These are phyloP conservation scores for Termitomyces sp. DNA, from an alignment of 768 basidiomycete genomes.

Conservation along the genomic window DNA sequence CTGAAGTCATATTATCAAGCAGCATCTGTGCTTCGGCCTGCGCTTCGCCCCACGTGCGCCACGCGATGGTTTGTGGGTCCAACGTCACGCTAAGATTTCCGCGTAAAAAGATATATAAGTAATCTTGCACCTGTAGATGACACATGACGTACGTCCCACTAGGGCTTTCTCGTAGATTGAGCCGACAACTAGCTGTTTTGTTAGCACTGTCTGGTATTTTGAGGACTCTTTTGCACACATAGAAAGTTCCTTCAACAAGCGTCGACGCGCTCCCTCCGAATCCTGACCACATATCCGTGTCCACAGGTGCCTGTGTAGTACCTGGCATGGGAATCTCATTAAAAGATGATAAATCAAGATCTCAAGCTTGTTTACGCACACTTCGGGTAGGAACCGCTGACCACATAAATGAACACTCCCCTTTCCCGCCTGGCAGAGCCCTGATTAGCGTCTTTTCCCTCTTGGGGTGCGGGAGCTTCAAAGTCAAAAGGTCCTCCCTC, in stretches of 20 bases:
- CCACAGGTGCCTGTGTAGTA: slow-evolving; percentile 16
- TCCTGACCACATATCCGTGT: slow-evolving; percentile 9
- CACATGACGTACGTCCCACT: slow-evolving; percentile 7
- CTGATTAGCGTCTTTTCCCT: slow-evolving; percentile 24
- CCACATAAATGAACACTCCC: slow-evolving; percentile 21
- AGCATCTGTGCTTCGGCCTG: slow-evolving; percentile 8
- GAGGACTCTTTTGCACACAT: slow-evolving; percentile 18
- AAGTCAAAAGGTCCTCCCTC: slow-evolving; percentile 23
- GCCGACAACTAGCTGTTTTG: slow-evolving; percentile 4
- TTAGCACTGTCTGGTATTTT: not conserved
- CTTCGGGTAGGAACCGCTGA: not conserved
- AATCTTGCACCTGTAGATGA: not conserved
- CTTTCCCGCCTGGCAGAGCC: slow-evolving; percentile 15
- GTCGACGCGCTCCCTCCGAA: slow-evolving; percentile 1
- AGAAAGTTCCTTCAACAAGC: slow-evolving; percentile 18
- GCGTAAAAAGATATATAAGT: not conserved
- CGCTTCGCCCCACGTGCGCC: not conserved
- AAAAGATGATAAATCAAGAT: not conserved
- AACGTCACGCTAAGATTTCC: not conserved
- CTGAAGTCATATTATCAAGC: slow-evolving; percentile 9
- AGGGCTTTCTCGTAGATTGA: slow-evolving; percentile 1
- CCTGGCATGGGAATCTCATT: slow-evolving; percentile 1
- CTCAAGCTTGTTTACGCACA: slow-evolving; percentile 2
- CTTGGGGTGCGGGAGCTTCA: slow-evolving; percentile 37
- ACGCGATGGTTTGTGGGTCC: not conserved